Evolutionary conservation across 805 yeast genomes (phyloP).

Genomic region (Sugiyamaella chiloensis): DNA sequence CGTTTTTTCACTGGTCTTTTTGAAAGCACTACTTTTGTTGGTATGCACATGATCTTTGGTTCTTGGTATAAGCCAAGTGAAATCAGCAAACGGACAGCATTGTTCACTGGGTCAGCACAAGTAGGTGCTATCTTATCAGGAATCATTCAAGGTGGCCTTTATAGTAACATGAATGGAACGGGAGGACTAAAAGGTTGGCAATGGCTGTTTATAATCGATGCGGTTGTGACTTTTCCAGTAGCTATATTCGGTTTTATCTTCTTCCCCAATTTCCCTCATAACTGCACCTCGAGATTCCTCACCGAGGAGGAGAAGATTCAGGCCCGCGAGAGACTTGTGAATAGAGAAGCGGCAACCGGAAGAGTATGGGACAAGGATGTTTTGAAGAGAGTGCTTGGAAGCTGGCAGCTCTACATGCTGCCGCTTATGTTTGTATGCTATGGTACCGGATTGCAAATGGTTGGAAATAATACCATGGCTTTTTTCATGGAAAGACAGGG

Average conservation of each 20-base stretch:
- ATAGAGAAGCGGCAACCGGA: background rate
- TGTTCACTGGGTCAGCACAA: conserved; percentile 6
- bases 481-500: background rate
- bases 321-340: background rate
- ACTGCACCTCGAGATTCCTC: conserved; percentile 50
- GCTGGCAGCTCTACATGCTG: conserved; percentile 3
- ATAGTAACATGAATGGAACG: conserved; percentile 44
- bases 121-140: conserved; percentile 9
- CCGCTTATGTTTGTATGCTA: background rate
- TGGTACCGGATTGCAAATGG: background rate
- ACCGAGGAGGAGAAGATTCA: conserved; percentile 50
- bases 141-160: conserved; percentile 42
- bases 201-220: conserved; percentile 71
- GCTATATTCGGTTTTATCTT: conserved; percentile 53
- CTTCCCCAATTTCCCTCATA: conserved; percentile 65
- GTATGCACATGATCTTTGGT: conserved; percentile 31
- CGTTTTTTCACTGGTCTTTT: conserved; percentile 32
- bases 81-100: conserved; percentile 55
- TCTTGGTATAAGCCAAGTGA: conserved; percentile 49
- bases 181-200: conserved; percentile 63
- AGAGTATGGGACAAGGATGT: conserved; percentile 1
- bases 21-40: conserved; percentile 32
- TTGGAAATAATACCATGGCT: conserved; percentile 1
- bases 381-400: background rate
- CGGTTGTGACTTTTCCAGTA: conserved; percentile 54